Evolutionary conservation across 306 rosid species (phyloP), one percentile per base, ranked within the genome.

Genomic region (Begonia loranthoides): DNA sequence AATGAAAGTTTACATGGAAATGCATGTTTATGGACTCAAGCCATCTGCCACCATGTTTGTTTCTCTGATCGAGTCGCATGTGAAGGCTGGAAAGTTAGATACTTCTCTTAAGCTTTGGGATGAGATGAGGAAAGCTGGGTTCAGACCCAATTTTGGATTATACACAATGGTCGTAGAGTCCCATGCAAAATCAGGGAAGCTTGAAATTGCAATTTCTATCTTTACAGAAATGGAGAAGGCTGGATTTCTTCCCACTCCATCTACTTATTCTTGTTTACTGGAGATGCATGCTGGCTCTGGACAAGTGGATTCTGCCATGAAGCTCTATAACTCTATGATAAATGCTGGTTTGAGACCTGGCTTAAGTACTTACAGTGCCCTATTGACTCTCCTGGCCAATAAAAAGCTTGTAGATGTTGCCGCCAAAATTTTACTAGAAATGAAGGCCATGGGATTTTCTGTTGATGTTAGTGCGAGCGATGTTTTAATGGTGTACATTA

Each of bases 251-350:
- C 94, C 97, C 17, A 85, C 94, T 19, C 94, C 94, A 14, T 89
- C 97, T 10, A 89, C 94, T 0, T 89, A 82, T 66, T 75, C 83
- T 34, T 85, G 94, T 70, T 90, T 89, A 51, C 69, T 89, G 71
- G 97, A 85, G 76, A 85, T 85, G 97, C 95, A 85, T 50, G 89
- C 93, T 55, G 85, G 87, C 14, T 75, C 95, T 47, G 85, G 95
- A 55, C 87, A 79, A 72, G 90, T 89, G 15, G 97, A 89, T 69
- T 69, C 79, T 40, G 87, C 94, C 61, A 82, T 84, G 95, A 89
- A 73, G 76, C 73, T 89, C 54, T 89, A 85, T 49, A 82, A 89
- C 68, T 89, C 94, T 13, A 82, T 89, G 95, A 89, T 85, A 15
- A 79, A 80, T 73, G 90, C 94, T 13, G 95, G 97, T 55, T 63